Conservation (phyloP, 2,329 filamentous ascomycete species). For the Talaromyces rugulosus region DNA sequence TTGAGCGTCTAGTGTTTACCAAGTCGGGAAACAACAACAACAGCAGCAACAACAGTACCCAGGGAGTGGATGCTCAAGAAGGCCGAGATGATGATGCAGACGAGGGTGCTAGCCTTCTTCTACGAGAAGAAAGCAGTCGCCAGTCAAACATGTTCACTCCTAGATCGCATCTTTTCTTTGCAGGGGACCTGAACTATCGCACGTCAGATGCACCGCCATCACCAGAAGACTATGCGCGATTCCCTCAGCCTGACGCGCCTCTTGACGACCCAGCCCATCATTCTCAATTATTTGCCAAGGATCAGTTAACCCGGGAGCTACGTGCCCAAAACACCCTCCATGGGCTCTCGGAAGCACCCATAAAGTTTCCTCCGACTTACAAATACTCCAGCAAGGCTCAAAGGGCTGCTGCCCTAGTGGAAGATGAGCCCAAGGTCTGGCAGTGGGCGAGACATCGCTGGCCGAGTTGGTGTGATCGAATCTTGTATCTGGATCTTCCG, state of each 20-base stretch:
- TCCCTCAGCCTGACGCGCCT: constrained; percentile 58
- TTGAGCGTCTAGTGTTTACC: constrained; percentile 72
- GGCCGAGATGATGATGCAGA: constrained; percentile 10
- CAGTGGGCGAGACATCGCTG: constrained; percentile 77
- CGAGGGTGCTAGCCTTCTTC: constrained; percentile 29
- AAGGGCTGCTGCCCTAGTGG: constrained; percentile 31
- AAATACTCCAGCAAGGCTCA: constrained; percentile 63
- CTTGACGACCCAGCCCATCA: constrained; percentile 58
- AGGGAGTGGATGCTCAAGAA: background rate
- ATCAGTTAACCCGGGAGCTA: constrained; percentile 76
- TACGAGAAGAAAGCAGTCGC: constrained; percentile 21
- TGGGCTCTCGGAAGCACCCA: constrained; percentile 67
- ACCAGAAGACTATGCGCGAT: constrained; percentile 51
- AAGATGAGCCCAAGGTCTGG: constrained; percentile 50
- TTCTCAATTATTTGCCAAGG: constrained; percentile 62
- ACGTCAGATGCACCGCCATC: constrained; percentile 65
- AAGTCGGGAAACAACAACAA: constrained; percentile 2
- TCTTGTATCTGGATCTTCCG: constrained; percentile 68
- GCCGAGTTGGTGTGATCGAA: constrained; percentile 90
- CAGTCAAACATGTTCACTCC: constrained; percentile 64
- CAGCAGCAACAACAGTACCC: constrained; percentile 3
- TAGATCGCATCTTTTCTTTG: constrained; percentile 74
- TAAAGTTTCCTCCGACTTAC: constrained; percentile 87
- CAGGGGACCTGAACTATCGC: constrained; percentile 93
- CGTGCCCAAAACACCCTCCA: constrained; percentile 68